These are phyloP conservation scores for Pezicula carpinea DNA, from an alignment of 2,329 filamentous ascomycete genomes.

Conservation along the genomic window DNA sequence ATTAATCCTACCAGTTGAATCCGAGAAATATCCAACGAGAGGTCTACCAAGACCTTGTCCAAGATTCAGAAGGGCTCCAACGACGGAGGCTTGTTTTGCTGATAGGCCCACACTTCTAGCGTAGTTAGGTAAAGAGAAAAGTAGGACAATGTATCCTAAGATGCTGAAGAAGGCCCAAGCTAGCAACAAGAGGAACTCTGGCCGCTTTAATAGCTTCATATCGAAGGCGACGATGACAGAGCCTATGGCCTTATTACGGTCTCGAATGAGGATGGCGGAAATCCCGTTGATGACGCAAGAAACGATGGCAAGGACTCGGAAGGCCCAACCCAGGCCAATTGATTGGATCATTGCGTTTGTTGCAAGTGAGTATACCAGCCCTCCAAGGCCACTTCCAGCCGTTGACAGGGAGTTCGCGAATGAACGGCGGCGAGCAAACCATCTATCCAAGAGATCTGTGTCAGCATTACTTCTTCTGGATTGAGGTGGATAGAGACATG, in stretches of 20 bases:
- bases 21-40: constrained; percentile 67
- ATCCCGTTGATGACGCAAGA: constrained; percentile 59
- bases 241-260: constrained; percentile 68
- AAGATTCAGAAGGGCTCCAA: constrained; percentile 70
- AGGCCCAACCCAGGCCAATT: constrained; percentile 51
- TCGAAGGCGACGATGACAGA: constrained; percentile 65
- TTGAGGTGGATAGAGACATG: too few species aligned
- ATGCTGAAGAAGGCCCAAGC: constrained; percentile 68
- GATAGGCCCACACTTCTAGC: constrained; percentile 62
- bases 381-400: constrained; percentile 67
- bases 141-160: constrained; percentile 69
- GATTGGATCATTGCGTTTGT: constrained; percentile 50
- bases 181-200: constrained; percentile 61
- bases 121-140: constrained; percentile 74
- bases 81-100: constrained; percentile 61
- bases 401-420: constrained; percentile 62
- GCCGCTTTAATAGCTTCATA: constrained; percentile 51
- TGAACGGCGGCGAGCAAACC: constrained; percentile 51
- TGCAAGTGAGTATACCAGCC: constrained; percentile 49
- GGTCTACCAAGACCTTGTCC: constrained; percentile 61
- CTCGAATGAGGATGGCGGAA: constrained; percentile 59
- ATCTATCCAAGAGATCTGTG: too few species aligned
- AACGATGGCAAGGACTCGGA: constrained; percentile 49
- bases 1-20: constrained; percentile 67
- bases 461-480: too few species aligned